Evolutionary conservation across 2,329 filamentous ascomycete species (phyloP).

Genomic region (Ophiocordyceps robertsii): DNA sequence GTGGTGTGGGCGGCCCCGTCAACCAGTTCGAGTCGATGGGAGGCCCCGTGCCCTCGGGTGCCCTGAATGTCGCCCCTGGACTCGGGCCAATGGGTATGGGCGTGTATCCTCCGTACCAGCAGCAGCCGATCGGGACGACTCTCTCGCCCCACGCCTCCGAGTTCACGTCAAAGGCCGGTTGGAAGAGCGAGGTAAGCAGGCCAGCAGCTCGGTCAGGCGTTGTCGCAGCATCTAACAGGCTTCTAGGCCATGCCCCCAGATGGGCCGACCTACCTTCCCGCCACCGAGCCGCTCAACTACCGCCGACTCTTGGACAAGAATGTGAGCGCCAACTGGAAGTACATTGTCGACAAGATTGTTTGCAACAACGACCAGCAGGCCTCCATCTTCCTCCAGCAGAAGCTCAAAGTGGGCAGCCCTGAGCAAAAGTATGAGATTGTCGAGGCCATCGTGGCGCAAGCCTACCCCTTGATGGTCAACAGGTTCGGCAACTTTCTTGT

Average conservation of each 20-base stretch:
- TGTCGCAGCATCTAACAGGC: constrained; percentile 4
- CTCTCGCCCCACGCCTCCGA: constrained; percentile 63
- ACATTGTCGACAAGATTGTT: constrained; percentile 98
- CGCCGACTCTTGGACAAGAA: constrained; percentile 89
- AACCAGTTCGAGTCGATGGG: constrained; percentile 22
- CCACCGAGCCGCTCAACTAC: constrained; percentile 90
- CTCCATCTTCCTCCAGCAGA: constrained; percentile 97
- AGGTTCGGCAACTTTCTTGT: constrained; percentile 98
- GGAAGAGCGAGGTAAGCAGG: constrained; percentile 40
- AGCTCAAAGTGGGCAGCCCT: constrained; percentile 87
- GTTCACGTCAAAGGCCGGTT: constrained; percentile 46
- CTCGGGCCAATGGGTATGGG: constrained; percentile 24
- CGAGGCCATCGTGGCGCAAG: constrained; percentile 87
- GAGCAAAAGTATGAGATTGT: constrained; percentile 98
- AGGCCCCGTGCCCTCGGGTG: constrained; percentile 17
- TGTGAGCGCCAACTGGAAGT: constrained; percentile 97
- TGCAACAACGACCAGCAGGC: constrained; percentile 99
- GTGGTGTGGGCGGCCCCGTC: constrained; percentile 13
- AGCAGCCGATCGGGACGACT: constrained; percentile 47
- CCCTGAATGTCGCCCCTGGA: constrained; percentile 20
- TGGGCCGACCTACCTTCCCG: constrained; percentile 66
- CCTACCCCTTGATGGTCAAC: constrained; percentile 94
- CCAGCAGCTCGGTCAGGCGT: background rate
- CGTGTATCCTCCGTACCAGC: constrained; percentile 35
- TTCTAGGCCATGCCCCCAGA: constrained; percentile 35